A percentile compares a stretch with the other conserved stretches of the same genome.
These are phyloP conservation scores for Syzygium grande DNA, from an alignment of 345 rosid genomes.

Conservation along the genomic window DNA sequence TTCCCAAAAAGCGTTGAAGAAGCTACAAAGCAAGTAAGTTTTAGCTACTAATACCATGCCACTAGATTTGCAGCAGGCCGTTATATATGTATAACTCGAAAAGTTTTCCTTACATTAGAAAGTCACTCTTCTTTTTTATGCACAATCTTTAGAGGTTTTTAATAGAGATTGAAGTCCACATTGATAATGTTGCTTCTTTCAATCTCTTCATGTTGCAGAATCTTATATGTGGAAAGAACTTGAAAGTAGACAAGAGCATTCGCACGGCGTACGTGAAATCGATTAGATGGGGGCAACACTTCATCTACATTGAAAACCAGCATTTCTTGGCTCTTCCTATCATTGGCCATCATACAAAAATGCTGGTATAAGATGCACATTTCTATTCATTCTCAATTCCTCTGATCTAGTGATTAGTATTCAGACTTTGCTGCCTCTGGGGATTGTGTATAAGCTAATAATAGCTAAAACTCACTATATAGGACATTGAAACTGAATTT, in stretches of 20 bases:
- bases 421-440: background rate
- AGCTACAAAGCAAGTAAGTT: constrained; percentile 39
- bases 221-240: constrained; percentile 51
- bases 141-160: fast-evolving
- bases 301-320: constrained; percentile 66
- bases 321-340: constrained; percentile 60
- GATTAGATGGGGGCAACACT: constrained; percentile 66
- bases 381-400: background rate
- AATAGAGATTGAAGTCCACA: fast-evolving
- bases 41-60: background rate
- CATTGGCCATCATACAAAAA: constrained; percentile 61
- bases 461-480: background rate
- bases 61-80: fast-evolving
- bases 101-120: background rate
- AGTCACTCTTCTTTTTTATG: background rate
- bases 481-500: fast-evolving
- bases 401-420: background rate
- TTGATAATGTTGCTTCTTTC: background rate
- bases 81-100: background rate
- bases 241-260: constrained; percentile 64
- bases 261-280: constrained; percentile 58
- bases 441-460: background rate
- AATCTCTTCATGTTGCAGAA: constrained; percentile 20
- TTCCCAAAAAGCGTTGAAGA: constrained; percentile 44
- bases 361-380: constrained; percentile 37